Conservation (phyloP, 2,329 filamentous ascomycete species). For the Aaosphaeria arxii region DNA sequence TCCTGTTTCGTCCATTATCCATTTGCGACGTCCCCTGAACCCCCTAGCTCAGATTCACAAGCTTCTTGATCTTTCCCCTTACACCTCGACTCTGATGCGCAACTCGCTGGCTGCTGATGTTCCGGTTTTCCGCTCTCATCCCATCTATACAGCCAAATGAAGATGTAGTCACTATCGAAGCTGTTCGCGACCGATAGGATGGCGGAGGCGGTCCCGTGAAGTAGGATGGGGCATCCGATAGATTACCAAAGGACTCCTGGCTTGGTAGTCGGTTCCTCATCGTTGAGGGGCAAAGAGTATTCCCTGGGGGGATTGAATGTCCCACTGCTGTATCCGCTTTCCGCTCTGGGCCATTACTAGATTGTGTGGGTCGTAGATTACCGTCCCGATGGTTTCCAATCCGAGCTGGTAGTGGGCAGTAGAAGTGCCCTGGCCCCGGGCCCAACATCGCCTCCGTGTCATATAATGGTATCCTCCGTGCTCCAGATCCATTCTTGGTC, state of each 20-base stretch:
- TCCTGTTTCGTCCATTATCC: constrained; percentile 1
- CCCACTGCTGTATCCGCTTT: background rate
- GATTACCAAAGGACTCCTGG: constrained; percentile 28
- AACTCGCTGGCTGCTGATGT: constrained; percentile 22
- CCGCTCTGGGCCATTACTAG: constrained; percentile 7
- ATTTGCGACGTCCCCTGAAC: background rate
- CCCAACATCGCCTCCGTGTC: constrained; percentile 6
- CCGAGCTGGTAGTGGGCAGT: background rate
- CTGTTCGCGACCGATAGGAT: constrained; percentile 30
- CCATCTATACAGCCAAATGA: constrained; percentile 36
- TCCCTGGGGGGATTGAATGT: too few relatives aligned
- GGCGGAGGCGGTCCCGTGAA: constrained; percentile 28
- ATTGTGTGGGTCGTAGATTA: background rate
- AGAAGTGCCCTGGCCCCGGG: constrained; percentile 1
- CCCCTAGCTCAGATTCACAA: constrained; percentile 16
- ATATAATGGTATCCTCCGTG: too few relatives aligned
- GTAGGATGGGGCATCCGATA: constrained; percentile 33
- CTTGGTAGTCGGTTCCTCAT: constrained; percentile 11
- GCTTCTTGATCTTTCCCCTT: constrained; percentile 24
- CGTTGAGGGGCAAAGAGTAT: constrained; percentile 6
- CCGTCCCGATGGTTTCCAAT: background rate
- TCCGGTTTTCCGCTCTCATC: constrained; percentile 23
- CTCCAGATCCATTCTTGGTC: too few relatives aligned
- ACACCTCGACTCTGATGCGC: constrained; percentile 15
- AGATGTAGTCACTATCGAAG: constrained; percentile 28